Base-by-base conservation (phyloP, 352 stramenopile species). In the Globisporangium recalcitrans region DNA sequence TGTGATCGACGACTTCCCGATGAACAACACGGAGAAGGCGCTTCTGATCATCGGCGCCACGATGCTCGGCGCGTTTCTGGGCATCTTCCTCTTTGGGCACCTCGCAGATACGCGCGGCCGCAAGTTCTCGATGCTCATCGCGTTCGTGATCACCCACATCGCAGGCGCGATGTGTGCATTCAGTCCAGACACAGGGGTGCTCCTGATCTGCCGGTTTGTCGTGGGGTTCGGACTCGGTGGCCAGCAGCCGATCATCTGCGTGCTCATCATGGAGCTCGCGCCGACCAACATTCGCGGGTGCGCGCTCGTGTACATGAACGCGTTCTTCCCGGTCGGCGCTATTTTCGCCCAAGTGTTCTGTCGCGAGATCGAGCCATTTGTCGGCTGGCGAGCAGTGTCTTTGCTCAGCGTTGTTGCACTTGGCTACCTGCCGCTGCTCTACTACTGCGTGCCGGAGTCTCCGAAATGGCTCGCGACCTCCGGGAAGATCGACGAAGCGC, bases 401-500 rank as follows among this genome's bases (percentile, higher is more conserved):
- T 60, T 61, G 8, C 59, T 65, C n/a, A 32, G 54, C 0, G 34
- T 9, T 4, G 22, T 5, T 1, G 54, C 62, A 0, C 49, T 78
- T 1, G 56, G 65, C 16, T 62, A 73, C 26, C 54, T 67, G 4
- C 11, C 67, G 4, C 8, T 80, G 10, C 64, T 72, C 40, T 21
- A 71, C 36, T 55, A 83, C 2, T 73, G 63, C 42, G 59, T 88
- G n/a, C 66, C 73, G 21, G 82, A 91, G 44, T 87, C 80, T 13
- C 82, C 82, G n/a, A 83, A 87, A 44, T 91, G 80, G 52, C 69
- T 91, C 24, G 82, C 77, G 0, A 78, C 67, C 58, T 71, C 81
- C 1, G 82, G 82, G 2, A 75, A 77, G 3, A 61, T 71, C 21
- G 70, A 85, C 14, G 73, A 85, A 62, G 80, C 82, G 19, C 60